Evolutionary conservation across 1,284 basidiomycete genomes (phyloP), one percentile per base, ranked within the genome.

Genomic region (Neonothopanus nambi): DNA sequence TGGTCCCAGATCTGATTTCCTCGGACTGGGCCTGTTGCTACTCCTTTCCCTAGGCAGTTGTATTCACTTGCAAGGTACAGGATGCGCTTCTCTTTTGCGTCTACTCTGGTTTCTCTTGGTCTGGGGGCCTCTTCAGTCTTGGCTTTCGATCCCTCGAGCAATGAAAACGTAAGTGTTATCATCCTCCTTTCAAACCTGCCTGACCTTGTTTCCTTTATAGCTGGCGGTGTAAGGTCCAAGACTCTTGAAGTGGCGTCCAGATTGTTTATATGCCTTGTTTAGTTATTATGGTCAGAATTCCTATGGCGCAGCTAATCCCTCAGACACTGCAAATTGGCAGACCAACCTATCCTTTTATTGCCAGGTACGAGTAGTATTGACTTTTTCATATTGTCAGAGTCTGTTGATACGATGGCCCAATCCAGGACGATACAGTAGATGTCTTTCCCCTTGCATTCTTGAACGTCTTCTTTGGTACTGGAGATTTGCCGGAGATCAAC

Each of bases 361-460:
- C 59, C 71, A 76, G 66, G 77, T 77, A 40, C 20, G 43, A 21
- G 45, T 20, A 40, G 13, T 35, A 26, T 11, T 9, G 23, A n/a
- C 6, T 24, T n/a, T 23, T 39, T 2, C 21, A 9, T 2, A 42
- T 15, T 13, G 15, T 8, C 8, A 30, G 24, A 15, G 11, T 40
- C 9, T 15, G 30, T 18, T 43, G 9, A 45, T 41, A 17, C 12
- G 26, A 11, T 28, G 26, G 26, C 5, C 26, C 11, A 5, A 26
- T 38, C 18, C 24, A 21, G 15, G 80, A 84, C 59, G 67, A 76
- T 58, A 68, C 70, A 15, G 78, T 84, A 48, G 71, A 84, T 60
- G 76, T 70, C 30, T 72, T 85, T 42, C 82, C 84, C 0, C 59
- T 87, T 30, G 82, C 83, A 1, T 87, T 87, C 65, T 61, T 87